phyloP scores from a whole-genome alignment of 345 rosid genomes.

The Eucalyptus curtisii region DNA sequence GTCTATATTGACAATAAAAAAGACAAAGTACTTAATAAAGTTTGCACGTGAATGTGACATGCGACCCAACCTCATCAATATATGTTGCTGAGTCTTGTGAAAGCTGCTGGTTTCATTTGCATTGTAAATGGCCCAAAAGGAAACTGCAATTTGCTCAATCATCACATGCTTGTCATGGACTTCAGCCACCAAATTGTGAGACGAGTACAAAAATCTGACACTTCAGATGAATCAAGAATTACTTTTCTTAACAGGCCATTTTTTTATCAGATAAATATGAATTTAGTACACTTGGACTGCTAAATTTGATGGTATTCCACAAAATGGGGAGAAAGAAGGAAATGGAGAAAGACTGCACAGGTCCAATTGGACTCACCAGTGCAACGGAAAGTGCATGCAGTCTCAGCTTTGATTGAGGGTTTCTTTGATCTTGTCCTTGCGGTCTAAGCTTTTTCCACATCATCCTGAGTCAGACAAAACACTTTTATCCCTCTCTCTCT shows the following conservation, averaged over 20 bases:
- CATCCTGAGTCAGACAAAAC: constrained; percentile 45
- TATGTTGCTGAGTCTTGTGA: neutral
- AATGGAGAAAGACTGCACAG: neutral
- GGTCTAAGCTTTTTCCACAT: constrained; percentile 17
- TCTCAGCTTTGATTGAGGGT: neutral
- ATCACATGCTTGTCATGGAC: neutral
- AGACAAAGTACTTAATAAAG: neutral
- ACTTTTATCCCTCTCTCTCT: constrained; percentile 8
- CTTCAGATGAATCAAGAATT: neutral
- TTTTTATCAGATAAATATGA: neutral
- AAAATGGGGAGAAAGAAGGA: neutral
- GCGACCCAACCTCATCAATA: neutral
- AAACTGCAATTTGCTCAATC: neutral
- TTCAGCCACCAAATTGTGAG: neutral
- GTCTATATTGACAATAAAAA: neutral
- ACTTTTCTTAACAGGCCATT: neutral
- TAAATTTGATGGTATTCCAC: neutral
- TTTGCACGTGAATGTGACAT: neutral
- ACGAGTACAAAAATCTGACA: neutral
- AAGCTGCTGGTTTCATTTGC: neutral
- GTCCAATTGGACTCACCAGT: neutral
- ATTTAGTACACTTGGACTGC: neutral
- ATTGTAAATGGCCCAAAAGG: neutral
- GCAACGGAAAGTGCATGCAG: neutral
- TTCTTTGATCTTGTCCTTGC: constrained; percentile 1